Conservation (phyloP, 129 eudicot genomes). For the Pseudognaphalium luteoalbum region DNA sequence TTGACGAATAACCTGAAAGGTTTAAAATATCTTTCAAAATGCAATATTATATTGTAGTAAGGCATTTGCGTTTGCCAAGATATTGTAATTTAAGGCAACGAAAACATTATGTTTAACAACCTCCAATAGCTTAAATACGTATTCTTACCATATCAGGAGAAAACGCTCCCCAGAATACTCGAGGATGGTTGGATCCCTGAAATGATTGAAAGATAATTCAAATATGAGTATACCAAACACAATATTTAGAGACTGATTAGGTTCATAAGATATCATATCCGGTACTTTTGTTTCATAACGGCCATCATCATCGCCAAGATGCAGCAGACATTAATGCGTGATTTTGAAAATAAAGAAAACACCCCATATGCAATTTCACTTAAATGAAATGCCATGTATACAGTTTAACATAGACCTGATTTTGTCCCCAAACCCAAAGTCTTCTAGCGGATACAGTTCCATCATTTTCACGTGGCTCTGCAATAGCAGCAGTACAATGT, state of each 20-base stretch:
- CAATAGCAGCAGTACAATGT: conserved; percentile 96
- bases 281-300: not conserved
- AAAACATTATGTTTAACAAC: not conserved
- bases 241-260: not conserved
- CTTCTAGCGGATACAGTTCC: conserved; percentile 70
- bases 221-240: not conserved
- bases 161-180: conserved; percentile 92
- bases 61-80: conserved; percentile 22
- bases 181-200: conserved; percentile 87
- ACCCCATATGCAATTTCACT: not conserved
- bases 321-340: not conserved
- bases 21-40: not conserved
- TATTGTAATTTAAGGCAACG: not conserved
- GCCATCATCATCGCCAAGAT: not conserved
- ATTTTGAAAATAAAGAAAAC: not conserved
- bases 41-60: not conserved
- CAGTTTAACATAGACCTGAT: conserved; percentile 57
- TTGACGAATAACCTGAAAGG: conserved; percentile 68
- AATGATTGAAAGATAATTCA: conserved; percentile 23
- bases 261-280: conserved; percentile 2
- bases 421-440: conserved; percentile 99
- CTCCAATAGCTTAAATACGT: conserved; percentile 1
- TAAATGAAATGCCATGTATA: not conserved
- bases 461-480: conserved; percentile 91
- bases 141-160: conserved; percentile 74